Conservation (phyloP, 768 basidiomycete genomes). For the Tylopilus vinaceipallidus region DNA sequence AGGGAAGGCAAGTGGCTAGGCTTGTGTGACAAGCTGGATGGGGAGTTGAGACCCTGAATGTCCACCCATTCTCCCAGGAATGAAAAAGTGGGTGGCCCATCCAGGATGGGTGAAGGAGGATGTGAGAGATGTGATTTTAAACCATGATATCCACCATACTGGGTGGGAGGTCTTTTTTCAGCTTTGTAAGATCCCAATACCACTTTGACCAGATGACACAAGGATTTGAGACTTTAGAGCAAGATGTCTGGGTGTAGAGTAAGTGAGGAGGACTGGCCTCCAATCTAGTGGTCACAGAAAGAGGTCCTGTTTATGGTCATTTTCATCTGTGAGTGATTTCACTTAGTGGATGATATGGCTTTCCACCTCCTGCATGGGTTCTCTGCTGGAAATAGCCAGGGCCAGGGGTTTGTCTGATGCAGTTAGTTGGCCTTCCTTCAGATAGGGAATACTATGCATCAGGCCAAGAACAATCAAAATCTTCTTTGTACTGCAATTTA, state of each 20-base stretch:
- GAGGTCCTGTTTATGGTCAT: slow-evolving; percentile 37
- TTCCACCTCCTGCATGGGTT: slow-evolving; percentile 34
- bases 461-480: slow-evolving; percentile 44
- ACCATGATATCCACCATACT: slow-evolving; percentile 84
- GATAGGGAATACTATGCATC: slow-evolving; percentile 45
- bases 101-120: slow-evolving; percentile 88
- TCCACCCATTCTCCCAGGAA: slow-evolving; percentile 89
- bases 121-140: slow-evolving; percentile 76
- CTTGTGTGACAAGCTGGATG: slow-evolving; percentile 44
- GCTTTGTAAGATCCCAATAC: slow-evolving; percentile 89
- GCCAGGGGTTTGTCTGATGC: slow-evolving; percentile 46
- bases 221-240: slow-evolving; percentile 32
- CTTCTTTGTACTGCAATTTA: slow-evolving; percentile 42
- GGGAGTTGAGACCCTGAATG: slow-evolving; percentile 69
- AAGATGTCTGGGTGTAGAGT: not conserved
- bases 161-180: slow-evolving; percentile 61
- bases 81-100: slow-evolving; percentile 79
- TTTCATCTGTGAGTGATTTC: slow-evolving; percentile 28
- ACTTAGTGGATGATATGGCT: slow-evolving; percentile 43
- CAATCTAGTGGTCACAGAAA: slow-evolving; percentile 73
- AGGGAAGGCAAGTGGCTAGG: slow-evolving; percentile 53
- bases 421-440: slow-evolving; percentile 44
- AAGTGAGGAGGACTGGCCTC: slow-evolving; percentile 39
- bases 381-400: slow-evolving; percentile 42
- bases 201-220: slow-evolving; percentile 86